Conservation (phyloP, 2,329 filamentous ascomycete species). For the Eutypa lata region DNA sequence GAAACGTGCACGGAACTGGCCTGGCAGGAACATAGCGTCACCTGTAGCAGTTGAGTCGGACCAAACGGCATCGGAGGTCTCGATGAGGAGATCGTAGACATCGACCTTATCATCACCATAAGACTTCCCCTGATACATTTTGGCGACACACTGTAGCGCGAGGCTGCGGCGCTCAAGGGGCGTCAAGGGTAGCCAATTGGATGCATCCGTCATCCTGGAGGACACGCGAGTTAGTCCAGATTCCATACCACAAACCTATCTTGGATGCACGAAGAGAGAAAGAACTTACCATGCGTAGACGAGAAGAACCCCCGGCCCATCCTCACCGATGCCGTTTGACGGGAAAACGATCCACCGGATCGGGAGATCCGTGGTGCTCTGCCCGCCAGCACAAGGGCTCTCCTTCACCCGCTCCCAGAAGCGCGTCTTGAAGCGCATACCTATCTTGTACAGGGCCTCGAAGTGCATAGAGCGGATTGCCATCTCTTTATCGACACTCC, state of each 20-base stretch:
- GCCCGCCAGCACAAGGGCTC: conserved; percentile 9
- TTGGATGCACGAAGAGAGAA: conserved; percentile 6
- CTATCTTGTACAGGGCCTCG: conserved; percentile 15
- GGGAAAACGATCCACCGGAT: conserved; percentile 15
- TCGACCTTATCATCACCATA: conserved; percentile 7
- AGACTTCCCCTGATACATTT: background rate
- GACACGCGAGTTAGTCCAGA: conserved; percentile 9
- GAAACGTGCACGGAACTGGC: conserved; percentile 6
- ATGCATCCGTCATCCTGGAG: conserved; percentile 11
- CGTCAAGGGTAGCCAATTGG: conserved; percentile 4
- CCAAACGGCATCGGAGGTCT: conserved; percentile 12
- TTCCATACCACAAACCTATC: conserved; percentile 5
- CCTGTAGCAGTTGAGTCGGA: conserved; percentile 3
- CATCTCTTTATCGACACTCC: conserved; percentile 12
- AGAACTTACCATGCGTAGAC: conserved; percentile 7
- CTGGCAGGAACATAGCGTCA: conserved; percentile 12
- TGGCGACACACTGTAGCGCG: conserved; percentile 8
- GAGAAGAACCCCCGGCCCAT: conserved; percentile 8
- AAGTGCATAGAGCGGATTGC: conserved; percentile 5
- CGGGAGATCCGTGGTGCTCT: conserved; percentile 12
- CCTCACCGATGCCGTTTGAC: conserved; percentile 8
- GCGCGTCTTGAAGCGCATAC: conserved; percentile 10
- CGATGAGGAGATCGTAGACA: conserved; percentile 11
- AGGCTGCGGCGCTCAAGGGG: conserved; percentile 6
- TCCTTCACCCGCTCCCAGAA: conserved; percentile 9